These are phyloP conservation scores for Dichotomopilus funicola DNA, from an alignment of 2,329 filamentous ascomycete species.

Conservation along the genomic window DNA sequence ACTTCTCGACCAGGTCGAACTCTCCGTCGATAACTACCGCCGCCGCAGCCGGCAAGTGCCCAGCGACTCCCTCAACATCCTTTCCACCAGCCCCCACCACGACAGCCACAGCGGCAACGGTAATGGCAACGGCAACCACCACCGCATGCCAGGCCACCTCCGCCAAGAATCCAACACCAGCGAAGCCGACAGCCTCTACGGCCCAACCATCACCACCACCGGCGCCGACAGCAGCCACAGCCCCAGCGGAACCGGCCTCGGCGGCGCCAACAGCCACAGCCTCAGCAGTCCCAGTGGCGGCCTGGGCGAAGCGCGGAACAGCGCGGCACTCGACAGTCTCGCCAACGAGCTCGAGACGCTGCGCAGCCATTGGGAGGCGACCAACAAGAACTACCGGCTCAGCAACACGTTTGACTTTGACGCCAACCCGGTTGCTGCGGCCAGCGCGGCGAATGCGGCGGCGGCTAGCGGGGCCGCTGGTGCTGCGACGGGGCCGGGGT, in stretches of 20 bases:
- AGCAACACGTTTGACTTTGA: conserved; percentile 90
- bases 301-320: conserved; percentile 51
- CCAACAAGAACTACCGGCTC: conserved; percentile 88
- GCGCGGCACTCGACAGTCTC: conserved; percentile 75
- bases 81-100: background rate
- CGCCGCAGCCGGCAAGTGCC: conserved; percentile 59
- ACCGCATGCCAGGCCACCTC: conserved; percentile 32
- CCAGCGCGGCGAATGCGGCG: background rate
- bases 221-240: conserved; percentile 12
- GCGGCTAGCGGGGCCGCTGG: conserved; percentile 28
- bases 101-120: conserved; percentile 2
- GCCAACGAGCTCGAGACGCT: conserved; percentile 88
- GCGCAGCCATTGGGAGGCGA: conserved; percentile 88
- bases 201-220: conserved; percentile 38
- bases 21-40: conserved; percentile 89
- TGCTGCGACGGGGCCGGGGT: conserved; percentile 35
- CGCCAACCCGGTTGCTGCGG: conserved; percentile 11
- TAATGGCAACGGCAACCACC: conserved; percentile 20
- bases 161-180: conserved; percentile 53
- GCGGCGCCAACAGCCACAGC: background rate
- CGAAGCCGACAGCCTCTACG: conserved; percentile 58
- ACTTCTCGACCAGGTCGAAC: conserved; percentile 88
- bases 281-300: background rate
- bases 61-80: conserved; percentile 32
- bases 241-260: conserved; percentile 38